These are phyloP conservation scores for Petunia axillaris DNA, from an alignment of 257 asterid species.

Conservation along the genomic window DNA sequence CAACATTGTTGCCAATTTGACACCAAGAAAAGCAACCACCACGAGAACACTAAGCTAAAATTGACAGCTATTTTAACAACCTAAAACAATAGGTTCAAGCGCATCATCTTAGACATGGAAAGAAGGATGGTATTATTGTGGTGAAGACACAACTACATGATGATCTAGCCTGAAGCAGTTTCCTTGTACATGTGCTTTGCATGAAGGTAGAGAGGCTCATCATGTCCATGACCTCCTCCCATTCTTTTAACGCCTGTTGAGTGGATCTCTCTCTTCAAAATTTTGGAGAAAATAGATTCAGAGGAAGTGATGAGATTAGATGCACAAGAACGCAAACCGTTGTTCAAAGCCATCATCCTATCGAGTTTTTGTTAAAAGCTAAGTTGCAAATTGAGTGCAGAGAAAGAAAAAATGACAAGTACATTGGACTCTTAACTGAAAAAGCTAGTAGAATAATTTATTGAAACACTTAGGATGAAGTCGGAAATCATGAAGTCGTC, in stretches of 20 bases:
- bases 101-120: not conserved
- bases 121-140: slow-evolving; percentile 13
- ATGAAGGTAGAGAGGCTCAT: slow-evolving; percentile 80
- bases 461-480: too few relatives aligned
- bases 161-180: slow-evolving; percentile 64
- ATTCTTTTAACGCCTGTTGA: slow-evolving; percentile 70
- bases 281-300: slow-evolving; percentile 42
- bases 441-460: too few relatives aligned
- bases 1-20: not conserved
- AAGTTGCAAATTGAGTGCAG: too few relatives aligned
- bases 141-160: slow-evolving; percentile 18
- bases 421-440: too few relatives aligned
- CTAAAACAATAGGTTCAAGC: not conserved
- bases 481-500: too few relatives aligned
- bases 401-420: too few relatives aligned
- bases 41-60: not conserved
- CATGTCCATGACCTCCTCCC: slow-evolving; percentile 88
- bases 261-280: slow-evolving; percentile 68
- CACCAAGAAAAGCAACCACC: slow-evolving; percentile 14
- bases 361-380: too few relatives aligned
- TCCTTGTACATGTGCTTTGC: slow-evolving; percentile 97
- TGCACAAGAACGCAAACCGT: slow-evolving; percentile 52
- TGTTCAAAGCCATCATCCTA: slow-evolving; percentile 54
- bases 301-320: slow-evolving; percentile 43
- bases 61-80: slow-evolving; percentile 4